These are phyloP conservation scores for Colletotrichum ledebouriae DNA, from an alignment of 2,329 filamentous ascomycete genomes.

Conservation along the genomic window DNA sequence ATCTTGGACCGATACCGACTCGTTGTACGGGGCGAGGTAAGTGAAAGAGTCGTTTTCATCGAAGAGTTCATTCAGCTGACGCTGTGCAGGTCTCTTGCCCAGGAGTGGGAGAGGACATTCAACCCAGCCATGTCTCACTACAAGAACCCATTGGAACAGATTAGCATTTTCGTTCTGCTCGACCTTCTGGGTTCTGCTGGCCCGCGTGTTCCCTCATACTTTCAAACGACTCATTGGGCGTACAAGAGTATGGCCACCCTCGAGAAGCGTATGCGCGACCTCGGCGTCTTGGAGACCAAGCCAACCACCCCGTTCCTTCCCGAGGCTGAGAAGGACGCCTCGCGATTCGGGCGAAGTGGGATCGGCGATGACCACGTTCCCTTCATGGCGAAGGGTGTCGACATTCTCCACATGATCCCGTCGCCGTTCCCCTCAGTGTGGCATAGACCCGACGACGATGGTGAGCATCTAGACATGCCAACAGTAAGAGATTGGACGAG, in stretches of 20 bases:
- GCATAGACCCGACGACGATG: conserved; percentile 80
- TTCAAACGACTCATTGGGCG: conserved; percentile 85
- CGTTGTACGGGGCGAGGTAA: conserved; percentile 80
- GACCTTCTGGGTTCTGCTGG: conserved; percentile 76
- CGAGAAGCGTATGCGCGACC: conserved; percentile 73
- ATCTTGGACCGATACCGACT: conserved; percentile 79
- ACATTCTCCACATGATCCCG: conserved; percentile 82
- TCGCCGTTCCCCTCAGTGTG: conserved; percentile 78
- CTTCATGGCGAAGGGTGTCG: conserved; percentile 80
- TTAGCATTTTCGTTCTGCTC: conserved; percentile 81
- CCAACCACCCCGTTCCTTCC: conserved; percentile 65
- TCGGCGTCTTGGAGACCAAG: conserved; percentile 63
- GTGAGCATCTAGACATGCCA: conserved; percentile 76
- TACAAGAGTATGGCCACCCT: conserved; percentile 76
- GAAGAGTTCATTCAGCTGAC: conserved; percentile 4
- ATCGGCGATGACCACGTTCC: conserved; percentile 84
- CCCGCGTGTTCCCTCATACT: conserved; percentile 78
- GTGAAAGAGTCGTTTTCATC: conserved; percentile 25
- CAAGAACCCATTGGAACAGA: conserved; percentile 77
- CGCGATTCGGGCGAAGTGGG: conserved; percentile 50
- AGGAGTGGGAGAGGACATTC: conserved; percentile 75
- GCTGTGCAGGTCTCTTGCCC: conserved; percentile 70
- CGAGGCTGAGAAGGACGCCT: conserved; percentile 62
- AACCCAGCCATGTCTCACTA: conserved; percentile 79
- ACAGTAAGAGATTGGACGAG: conserved; percentile 83